Evolutionary conservation across 2,329 filamentous ascomycete species (phyloP), one percentile per base, ranked within the genome.

Genomic region (Cladosporium sp.): DNA sequence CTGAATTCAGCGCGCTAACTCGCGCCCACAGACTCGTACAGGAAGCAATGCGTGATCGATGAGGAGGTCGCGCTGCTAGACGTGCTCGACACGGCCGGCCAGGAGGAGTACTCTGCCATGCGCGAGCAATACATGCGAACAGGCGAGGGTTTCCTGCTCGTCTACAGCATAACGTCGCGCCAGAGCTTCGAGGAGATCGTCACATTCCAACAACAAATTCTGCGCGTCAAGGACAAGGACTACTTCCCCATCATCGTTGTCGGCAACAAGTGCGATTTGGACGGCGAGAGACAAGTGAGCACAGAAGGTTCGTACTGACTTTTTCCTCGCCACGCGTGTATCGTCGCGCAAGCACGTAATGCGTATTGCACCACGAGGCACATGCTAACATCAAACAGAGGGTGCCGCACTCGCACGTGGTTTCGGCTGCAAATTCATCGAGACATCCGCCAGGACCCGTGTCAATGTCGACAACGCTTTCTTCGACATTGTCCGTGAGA

Each of bases 71-170:
- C 95, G 60, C 87, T 99, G 67, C 90, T 99, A 80, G 95, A 99
- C 80, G 95, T 99, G 69, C 89, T 98, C 78, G 95, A 99, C 81
- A 99, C 95, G 63, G 95, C 95, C 69, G 95, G 95, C 67, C 95
- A 99, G 81, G 95, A 99, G 82, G 95, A 99, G 83, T 99, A 98
- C 84, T 97, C 93, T 65, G 95, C 95, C 63, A 98, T 99, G 95
- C 88, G 95, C 77, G 95, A 99, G 84, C 95, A 98, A 83, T 99
- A 98, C 86, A 99, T 99, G 94, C 90, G 95, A 76, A 98, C 94
- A 26, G 95, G 95, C 78, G 95, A 99, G 82, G 95, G 95, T 63
- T 99, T 99, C 82, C 83, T 99, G 76, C 89, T 99, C 62, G 93
- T 98, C 76, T 98, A 98, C 85, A 97, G 93, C 72, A 99, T 99